Evolutionary conservation across 2,329 filamentous ascomycete species (phyloP).

Genomic region (Neonectria coccinea): DNA sequence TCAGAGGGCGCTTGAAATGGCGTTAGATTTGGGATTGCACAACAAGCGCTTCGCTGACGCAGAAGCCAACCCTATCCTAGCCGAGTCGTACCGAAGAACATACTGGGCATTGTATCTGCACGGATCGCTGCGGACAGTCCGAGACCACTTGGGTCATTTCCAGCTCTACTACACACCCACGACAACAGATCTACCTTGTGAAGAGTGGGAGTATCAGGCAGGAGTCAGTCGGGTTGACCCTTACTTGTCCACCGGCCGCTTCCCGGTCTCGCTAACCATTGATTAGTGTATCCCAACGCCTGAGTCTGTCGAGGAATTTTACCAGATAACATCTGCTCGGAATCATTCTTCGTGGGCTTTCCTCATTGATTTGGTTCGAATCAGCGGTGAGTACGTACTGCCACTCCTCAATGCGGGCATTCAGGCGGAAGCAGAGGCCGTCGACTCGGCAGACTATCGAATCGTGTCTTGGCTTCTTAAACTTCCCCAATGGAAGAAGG

Average conservation of each 20-base stretch:
- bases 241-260: too few relatives aligned
- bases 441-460: constrained; percentile 33
- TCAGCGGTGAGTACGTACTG: constrained; percentile 32
- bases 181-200: constrained; percentile 41
- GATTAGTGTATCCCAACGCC: constrained; percentile 33
- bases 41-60: constrained; percentile 34
- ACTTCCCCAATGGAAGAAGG: constrained; percentile 30
- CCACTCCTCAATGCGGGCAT: constrained; percentile 30
- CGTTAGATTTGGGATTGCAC: constrained; percentile 36
- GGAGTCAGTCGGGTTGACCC: constrained; percentile 25
- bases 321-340: background rate
- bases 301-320: constrained; percentile 33
- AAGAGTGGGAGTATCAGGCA: constrained; percentile 41
- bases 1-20: constrained; percentile 29
- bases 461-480: constrained; percentile 37
- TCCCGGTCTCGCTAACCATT: constrained; percentile 13
- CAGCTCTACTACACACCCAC: constrained; percentile 19
- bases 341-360: constrained; percentile 42
- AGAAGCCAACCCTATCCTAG: constrained; percentile 28
- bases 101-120: constrained; percentile 43
- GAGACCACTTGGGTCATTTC: constrained; percentile 25
- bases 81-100: constrained; percentile 42
- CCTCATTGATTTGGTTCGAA: constrained; percentile 38
- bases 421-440: constrained; percentile 1
- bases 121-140: constrained; percentile 35